phyloP scores from a whole-genome alignment of 257 asterid genomes.

The Echium plantagineum region DNA sequence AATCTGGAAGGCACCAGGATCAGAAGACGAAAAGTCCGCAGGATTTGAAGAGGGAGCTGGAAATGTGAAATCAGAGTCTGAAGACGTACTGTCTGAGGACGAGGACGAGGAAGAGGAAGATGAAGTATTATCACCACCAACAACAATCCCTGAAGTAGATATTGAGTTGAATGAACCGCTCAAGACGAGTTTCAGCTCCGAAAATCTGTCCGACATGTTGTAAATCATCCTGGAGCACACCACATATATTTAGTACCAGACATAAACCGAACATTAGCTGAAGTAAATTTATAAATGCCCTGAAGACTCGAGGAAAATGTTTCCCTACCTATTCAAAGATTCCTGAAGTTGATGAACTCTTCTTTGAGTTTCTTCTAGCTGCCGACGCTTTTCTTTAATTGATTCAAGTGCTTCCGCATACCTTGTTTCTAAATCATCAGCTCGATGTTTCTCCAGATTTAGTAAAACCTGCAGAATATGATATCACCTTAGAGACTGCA shows the following conservation, averaged over 20 bases:
- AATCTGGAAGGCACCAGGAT: constrained; percentile 77
- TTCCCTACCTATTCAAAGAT: constrained; percentile 66
- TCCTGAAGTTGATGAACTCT: constrained; percentile 81
- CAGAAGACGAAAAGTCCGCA: constrained; percentile 41
- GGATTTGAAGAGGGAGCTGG: constrained; percentile 60
- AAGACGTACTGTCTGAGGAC: constrained; percentile 42
- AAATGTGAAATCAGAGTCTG: constrained; percentile 85
- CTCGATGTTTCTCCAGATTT: constrained; percentile 66
- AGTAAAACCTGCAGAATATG: constrained; percentile 35
- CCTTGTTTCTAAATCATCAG: constrained; percentile 67
- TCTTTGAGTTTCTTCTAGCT: constrained; percentile 82
- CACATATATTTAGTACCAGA: constrained; percentile 33
- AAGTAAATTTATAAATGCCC: neutral
- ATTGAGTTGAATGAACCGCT: constrained; percentile 57
- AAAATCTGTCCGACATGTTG: constrained; percentile 97
- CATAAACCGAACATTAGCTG: constrained; percentile 9
- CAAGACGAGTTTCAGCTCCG: constrained; percentile 90
- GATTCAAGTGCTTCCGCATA: constrained; percentile 49
- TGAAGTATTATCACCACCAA: constrained; percentile 53
- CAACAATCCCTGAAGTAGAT: constrained; percentile 53
- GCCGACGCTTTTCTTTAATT: constrained; percentile 62
- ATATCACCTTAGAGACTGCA: constrained; percentile 9
- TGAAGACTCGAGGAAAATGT: constrained; percentile 2
- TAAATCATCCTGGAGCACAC: constrained; percentile 94
- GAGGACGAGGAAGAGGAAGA: constrained; percentile 66